Percentiles rank a stretch among this genome's conserved stretches.
phyloP scores from a whole-genome alignment of 768 basidiomycete genomes.

The Kwoniella sp. region DNA sequence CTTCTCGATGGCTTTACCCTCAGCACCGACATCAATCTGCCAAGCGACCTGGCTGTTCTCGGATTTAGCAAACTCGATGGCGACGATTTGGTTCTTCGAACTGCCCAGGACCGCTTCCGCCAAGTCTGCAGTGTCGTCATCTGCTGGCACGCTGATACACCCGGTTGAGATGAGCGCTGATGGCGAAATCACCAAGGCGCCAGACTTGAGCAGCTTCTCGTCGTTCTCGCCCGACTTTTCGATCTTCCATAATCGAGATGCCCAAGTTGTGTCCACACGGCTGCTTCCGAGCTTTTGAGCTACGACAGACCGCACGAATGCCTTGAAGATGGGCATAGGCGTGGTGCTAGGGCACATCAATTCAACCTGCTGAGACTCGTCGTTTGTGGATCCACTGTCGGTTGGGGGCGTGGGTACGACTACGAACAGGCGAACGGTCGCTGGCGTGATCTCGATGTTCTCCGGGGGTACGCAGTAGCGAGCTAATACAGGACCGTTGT shows the following conservation, averaged over 20 bases:
- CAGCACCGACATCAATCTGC: conserved; percentile 54
- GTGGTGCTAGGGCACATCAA: conserved; percentile 33
- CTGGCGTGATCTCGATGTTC: conserved; percentile 29
- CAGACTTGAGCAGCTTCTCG: conserved; percentile 7
- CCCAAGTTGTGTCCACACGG: background rate
- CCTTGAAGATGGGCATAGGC: conserved; percentile 21
- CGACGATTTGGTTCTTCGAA: conserved; percentile 51
- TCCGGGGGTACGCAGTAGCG: conserved; percentile 24
- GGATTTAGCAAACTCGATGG: conserved; percentile 64
- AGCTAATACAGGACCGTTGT: conserved; percentile 42
- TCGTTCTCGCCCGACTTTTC: conserved; percentile 9
- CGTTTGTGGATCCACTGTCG: conserved; percentile 7
- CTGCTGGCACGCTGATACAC: background rate
- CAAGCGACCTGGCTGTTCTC: conserved; percentile 50
- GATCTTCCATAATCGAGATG: conserved; percentile 15
- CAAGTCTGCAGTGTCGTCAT: conserved; percentile 3
- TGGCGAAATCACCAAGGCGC: conserved; percentile 7
- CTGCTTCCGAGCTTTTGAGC: conserved; percentile 5
- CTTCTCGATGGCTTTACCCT: conserved; percentile 29
- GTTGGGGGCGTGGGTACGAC: conserved; percentile 5
- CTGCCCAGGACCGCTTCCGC: conserved; percentile 47
- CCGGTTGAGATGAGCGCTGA: conserved; percentile 2
- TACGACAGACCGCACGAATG: conserved; percentile 15
- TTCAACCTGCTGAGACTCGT: conserved; percentile 8
- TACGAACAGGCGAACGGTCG: conserved; percentile 27